A percentile compares a stretch with the other conserved stretches of the same genome.
These are phyloP conservation scores for Dissophora ornata DNA, from an alignment of 192 early-diverging fungal genomes.

Conservation along the genomic window DNA sequence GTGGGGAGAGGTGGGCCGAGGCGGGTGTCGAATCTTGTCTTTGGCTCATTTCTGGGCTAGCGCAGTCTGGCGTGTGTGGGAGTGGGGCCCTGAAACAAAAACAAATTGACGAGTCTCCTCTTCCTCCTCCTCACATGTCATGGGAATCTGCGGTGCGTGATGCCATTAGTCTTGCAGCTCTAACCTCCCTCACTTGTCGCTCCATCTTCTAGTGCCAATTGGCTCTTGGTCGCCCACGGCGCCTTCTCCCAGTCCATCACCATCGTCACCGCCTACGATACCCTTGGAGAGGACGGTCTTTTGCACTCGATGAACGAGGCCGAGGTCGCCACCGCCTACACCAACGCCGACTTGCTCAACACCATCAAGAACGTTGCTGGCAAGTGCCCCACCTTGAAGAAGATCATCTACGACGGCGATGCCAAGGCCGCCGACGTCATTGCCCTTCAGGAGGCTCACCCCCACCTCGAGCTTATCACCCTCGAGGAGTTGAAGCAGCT, in stretches of 20 bases:
- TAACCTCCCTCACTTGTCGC: too few relatives aligned
- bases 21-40: too few relatives aligned
- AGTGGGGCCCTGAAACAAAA: too few relatives aligned
- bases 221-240: constrained; percentile 71
- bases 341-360: constrained; percentile 77
- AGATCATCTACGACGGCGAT: constrained; percentile 79
- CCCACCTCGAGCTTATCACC: constrained; percentile 64
- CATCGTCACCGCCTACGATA: constrained; percentile 88
- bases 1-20: too few relatives aligned
- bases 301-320: constrained; percentile 87
- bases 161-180: too few relatives aligned
- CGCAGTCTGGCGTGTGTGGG: too few relatives aligned
- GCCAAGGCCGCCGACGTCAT: constrained; percentile 63
- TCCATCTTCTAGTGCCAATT: constrained; percentile 72
- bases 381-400: constrained; percentile 69
- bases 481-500: constrained; percentile 73
- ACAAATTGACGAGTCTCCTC: too few relatives aligned
- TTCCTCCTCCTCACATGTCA: too few relatives aligned
- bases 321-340: constrained; percentile 76
- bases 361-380: constrained; percentile 70
- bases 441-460: constrained; percentile 51
- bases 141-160: too few relatives aligned
- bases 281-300: constrained; percentile 87
- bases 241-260: constrained; percentile 75
- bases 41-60: too few relatives aligned